Conservation (phyloP, 179 eudicot genomes). For the Corrigiola litoralis region DNA sequence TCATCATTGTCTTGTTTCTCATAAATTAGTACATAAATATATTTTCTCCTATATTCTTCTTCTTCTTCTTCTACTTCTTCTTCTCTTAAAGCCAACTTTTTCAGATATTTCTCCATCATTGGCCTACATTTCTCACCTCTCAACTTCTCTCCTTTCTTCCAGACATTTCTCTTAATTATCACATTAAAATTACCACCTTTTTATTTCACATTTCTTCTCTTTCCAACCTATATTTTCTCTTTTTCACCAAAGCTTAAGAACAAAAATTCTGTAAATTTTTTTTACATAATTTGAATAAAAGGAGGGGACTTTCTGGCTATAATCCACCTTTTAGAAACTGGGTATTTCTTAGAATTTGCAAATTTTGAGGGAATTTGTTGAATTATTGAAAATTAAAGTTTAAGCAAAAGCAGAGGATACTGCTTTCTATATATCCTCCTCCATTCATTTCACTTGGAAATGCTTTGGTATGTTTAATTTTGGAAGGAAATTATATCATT, state of each 20-base stretch:
- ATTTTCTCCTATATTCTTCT: background rate
- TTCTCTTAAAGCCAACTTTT: background rate
- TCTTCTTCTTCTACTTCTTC: background rate
- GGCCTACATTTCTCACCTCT: background rate
- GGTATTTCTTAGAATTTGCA: background rate
- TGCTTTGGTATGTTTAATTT: conserved; percentile 20
- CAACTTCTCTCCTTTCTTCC: background rate
- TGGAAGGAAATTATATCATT: no score
- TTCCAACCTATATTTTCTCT: background rate
- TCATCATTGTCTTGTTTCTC: no score
- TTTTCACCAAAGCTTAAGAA: background rate
- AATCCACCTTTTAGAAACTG: background rate
- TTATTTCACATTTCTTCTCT: background rate
- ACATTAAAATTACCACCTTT: background rate
- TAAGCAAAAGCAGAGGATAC: background rate
- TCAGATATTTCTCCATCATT: conserved; percentile 10
- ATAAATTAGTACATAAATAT: no score
- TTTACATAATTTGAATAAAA: background rate
- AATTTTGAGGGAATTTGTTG: background rate
- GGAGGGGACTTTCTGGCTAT: background rate
- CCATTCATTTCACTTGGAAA: conserved; percentile 4
- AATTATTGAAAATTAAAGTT: background rate
- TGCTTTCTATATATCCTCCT: background rate
- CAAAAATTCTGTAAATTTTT: no score
- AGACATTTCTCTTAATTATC: conserved; percentile 5